phyloP scores from a whole-genome alignment of 352 stramenopile genomes.

The Blastocystis sp. region DNA sequence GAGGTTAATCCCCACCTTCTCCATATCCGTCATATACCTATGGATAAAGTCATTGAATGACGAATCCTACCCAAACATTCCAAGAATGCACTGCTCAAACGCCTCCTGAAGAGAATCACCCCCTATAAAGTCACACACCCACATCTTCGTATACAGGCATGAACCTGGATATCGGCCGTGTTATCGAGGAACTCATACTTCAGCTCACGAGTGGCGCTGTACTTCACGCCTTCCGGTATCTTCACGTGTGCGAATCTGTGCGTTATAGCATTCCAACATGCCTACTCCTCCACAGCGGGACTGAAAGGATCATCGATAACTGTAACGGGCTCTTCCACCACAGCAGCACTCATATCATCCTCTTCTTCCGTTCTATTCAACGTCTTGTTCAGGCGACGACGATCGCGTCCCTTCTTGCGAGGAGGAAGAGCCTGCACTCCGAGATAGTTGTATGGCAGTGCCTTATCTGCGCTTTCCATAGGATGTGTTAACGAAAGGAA shows the following conservation, averaged over 20 bases:
- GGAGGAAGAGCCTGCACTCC: conserved; percentile 55
- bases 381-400: conserved; percentile 42
- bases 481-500: background rate
- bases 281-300: conserved; percentile 55
- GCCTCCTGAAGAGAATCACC: conserved; percentile 74
- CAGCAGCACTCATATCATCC: background rate
- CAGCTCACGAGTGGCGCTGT: background rate
- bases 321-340: background rate
- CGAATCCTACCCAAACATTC: conserved; percentile 74
- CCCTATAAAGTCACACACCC: conserved; percentile 70
- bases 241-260: conserved; percentile 36
- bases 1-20: conserved; percentile 73
- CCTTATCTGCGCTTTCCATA: conserved; percentile 3
- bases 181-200: conserved; percentile 76
- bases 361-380: conserved; percentile 7
- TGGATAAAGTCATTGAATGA: background rate
- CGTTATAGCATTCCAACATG: background rate
- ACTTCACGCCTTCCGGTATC: conserved; percentile 40
- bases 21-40: conserved; percentile 79
- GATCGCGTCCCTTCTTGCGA: conserved; percentile 58
- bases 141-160: conserved; percentile 72
- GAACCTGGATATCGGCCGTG: conserved; percentile 80
- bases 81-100: conserved; percentile 74
- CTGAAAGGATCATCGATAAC: conserved; percentile 52
- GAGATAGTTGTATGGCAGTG: conserved; percentile 3